Base-by-base conservation (phyloP, 257 asterid genomes). In the Penstemon eatonii region DNA sequence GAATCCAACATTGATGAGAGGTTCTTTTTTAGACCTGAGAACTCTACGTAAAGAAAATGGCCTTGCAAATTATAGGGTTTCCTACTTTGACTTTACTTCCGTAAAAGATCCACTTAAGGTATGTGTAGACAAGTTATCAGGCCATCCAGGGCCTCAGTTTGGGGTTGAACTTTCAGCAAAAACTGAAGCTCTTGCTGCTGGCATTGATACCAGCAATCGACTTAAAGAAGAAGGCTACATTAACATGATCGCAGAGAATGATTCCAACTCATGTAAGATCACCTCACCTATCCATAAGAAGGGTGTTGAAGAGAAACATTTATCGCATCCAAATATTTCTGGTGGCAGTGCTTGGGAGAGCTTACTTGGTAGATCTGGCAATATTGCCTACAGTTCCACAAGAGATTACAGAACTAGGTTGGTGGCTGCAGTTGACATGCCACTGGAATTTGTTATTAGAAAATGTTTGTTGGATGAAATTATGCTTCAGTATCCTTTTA, bases 341-440 rank as follows among this genome's bases (percentile, higher is more conserved):
- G 95, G 95, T 65, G 96, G 96, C 66, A 68, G 90, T 84, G 72
- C 89, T 62, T 94, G 99, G 99, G 93, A 78, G 83, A 87, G 87
- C 79, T 70, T 84, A 76, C 96, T 94, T 77, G 81, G 78, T 79
- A 73, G 87, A 78, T 83, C 87, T 70, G 77, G 80, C 68, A 78
- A 67, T 67, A 62, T 50, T 75, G 58, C 57, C 65, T 60, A 70
- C 77, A 70, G 78, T 43, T 60, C 81, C 79, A 70, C 58, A 13
- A 59, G 63, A 64, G 75, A 77, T 73, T 70, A 60, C 70, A 74
- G 69, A 75, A 68, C 60, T 70, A 83, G 73, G 69, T 78, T 87
- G 81, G 72, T 73, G 67, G 75, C 84, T 37, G 90, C 76, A 66
- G 74, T 81, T 82, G 96, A 91, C 79, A 68, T 94, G 84, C 99